These are phyloP conservation scores for Peronosclerospora sorghi DNA, from an alignment of 352 stramenopile species.

Conservation along the genomic window DNA sequence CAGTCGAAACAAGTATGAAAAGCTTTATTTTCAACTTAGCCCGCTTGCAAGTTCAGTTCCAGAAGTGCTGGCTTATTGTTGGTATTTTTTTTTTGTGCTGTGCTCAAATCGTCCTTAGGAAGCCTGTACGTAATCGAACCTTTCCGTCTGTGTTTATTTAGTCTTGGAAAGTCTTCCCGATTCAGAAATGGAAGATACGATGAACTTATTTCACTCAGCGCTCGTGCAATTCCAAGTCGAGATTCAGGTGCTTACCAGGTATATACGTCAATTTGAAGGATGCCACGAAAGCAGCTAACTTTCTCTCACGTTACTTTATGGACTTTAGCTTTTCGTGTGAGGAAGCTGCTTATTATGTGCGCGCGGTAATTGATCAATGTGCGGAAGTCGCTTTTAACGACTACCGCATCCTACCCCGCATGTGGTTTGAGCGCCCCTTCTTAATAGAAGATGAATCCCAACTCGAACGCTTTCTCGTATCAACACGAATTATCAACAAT, in stretches of 20 bases:
- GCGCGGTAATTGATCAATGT: conserved; percentile 42
- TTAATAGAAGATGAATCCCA: conserved; percentile 69
- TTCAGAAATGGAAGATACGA: conserved; percentile 3
- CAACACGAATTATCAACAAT: conserved; percentile 46
- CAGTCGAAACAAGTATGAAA: conserved; percentile 35
- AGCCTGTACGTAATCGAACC: too few relatives aligned
- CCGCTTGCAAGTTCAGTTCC: conserved; percentile 39
- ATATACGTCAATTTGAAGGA: not conserved
- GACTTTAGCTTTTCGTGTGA: conserved; percentile 17
- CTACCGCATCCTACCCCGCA: conserved; percentile 35
- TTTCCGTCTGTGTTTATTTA: too few relatives aligned
- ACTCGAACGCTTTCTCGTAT: conserved; percentile 60
- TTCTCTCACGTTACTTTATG: not conserved
- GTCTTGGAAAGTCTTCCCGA: not conserved
- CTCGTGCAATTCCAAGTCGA: conserved; percentile 46
- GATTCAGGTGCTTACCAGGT: conserved; percentile 43
- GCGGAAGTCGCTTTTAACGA: conserved; percentile 30
- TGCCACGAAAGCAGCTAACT: not conserved
- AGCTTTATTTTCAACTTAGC: conserved; percentile 50
- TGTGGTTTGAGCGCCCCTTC: conserved; percentile 70
- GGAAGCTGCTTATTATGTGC: conserved; percentile 32
- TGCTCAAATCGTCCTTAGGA: too few relatives aligned
- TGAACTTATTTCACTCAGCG: conserved; percentile 38
- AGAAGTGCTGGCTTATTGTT: conserved; percentile 54
- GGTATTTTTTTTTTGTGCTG: conserved; percentile 24